These are phyloP conservation scores for Aspergillus incahuasiensis DNA, from an alignment of 495 filamentous ascomycete species.

Conservation along the genomic window DNA sequence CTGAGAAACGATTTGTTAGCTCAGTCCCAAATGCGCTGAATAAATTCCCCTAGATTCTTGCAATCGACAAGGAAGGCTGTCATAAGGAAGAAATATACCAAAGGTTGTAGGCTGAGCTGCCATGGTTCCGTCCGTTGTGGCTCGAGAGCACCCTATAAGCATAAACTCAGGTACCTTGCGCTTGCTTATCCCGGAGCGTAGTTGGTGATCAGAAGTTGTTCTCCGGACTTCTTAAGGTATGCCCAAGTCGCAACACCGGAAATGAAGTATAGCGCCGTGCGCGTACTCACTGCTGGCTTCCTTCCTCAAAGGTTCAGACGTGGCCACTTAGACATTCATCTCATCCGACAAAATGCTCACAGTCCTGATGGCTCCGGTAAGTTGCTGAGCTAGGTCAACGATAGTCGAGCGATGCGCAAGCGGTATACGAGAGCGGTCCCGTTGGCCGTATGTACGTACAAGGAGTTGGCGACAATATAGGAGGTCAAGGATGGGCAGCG, in stretches of 20 bases:
- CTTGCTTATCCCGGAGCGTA: background rate
- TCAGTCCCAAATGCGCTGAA: background rate
- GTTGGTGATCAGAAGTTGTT: background rate
- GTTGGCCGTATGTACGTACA: constrained; percentile 7
- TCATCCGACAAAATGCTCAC: no score
- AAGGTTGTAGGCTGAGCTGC: constrained; percentile 39
- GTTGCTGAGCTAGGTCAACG: background rate
- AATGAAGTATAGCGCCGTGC: background rate
- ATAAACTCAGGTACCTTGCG: background rate
- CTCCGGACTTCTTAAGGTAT: no score
- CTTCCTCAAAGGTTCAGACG: no score
- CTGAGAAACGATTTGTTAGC: constrained; percentile 4
- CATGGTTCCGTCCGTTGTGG: constrained; percentile 37
- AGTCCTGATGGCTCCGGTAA: no score
- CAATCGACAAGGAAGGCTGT: constrained; percentile 3
- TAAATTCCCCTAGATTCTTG: constrained; percentile 14
- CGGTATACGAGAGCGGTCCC: background rate
- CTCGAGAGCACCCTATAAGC: constrained; percentile 13
- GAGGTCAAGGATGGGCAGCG: background rate
- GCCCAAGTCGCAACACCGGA: no score
- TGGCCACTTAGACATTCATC: no score
- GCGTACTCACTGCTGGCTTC: background rate
- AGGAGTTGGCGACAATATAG: background rate
- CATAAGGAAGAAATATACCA: constrained; percentile 24
- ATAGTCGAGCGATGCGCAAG: background rate